phyloP scores from a whole-genome alignment of 208 protist species.

The Crithidia fasciculata region DNA sequence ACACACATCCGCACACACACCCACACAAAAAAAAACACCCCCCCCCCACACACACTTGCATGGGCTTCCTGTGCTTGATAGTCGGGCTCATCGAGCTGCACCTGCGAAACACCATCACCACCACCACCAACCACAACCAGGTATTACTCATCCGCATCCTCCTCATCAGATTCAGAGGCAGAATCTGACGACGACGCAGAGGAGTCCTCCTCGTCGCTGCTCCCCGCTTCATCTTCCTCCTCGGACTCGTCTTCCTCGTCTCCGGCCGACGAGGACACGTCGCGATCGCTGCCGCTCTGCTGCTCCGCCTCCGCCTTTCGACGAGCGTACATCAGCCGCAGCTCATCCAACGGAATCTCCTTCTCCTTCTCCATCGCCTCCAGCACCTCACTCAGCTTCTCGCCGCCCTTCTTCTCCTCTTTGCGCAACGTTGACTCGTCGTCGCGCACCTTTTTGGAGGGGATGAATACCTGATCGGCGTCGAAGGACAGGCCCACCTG shows the following conservation, averaged over 20 bases:
- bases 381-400: constrained; percentile 77
- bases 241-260: constrained; percentile 36
- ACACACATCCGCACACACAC: no score
- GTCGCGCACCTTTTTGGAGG: constrained; percentile 67
- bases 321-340: constrained; percentile 69
- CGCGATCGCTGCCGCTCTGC: constrained; percentile 36
- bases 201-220: constrained; percentile 13
- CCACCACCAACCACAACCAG: no score
- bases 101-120: no score
- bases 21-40: no score
- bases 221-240: constrained; percentile 38
- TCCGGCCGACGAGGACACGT: neutral
- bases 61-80: no score
- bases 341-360: constrained; percentile 81
- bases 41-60: no score
- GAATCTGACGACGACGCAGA: constrained; percentile 16
- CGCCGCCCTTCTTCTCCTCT: constrained; percentile 62
- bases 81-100: no score
- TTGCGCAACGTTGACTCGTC: constrained; percentile 83
- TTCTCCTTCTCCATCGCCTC: constrained; percentile 81
- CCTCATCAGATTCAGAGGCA: constrained; percentile 24
- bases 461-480: constrained; percentile 81
- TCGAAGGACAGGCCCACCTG: constrained; percentile 64
- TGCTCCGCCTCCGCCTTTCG: constrained; percentile 29
- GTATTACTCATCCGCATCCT: constrained; percentile 9